Evolutionary conservation across 148 eudicot species (phyloP), one percentile per base, ranked within the genome.

Genomic region (Vaccinium darrowii): DNA sequence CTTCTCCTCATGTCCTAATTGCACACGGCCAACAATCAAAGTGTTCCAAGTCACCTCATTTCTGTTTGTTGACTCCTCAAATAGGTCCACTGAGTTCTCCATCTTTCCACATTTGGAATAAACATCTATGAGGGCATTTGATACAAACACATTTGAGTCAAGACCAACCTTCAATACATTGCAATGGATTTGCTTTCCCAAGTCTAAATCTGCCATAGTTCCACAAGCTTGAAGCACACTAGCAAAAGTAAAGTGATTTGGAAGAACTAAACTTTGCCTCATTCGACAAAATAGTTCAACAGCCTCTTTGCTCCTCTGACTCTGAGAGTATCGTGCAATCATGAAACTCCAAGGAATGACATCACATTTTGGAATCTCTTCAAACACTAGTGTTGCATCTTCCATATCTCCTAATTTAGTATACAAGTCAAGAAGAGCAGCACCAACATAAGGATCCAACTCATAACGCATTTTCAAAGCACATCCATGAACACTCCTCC

Each of bases 1-100:
- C 77, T 86, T 89, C 86, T 93, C 92, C 3, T 90, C 89, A 27
- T 94, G 92, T 74, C 97, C 97, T 57, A 83, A 77, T 82, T 91
- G 94, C 23, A 90, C 94, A 88, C 90, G 89, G 69, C 93, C 95
- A 82, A 96, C 98, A 83, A 96, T 94, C 78, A 94, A 54, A 23
- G 98, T 96, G 83, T 96, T 96, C 98, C 98, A 96, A 19, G 94
- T 90, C 84, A 94, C 97, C 60, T 90, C 96, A 85, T 89, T 94
- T 84, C 82, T 92, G 84, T 91, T 87, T 65, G 13, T 72, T 1
- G 91, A 90, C 71, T 87, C 93, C 84, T 87, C 65, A 87, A 96
- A 96, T 53, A 96, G 87, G 16, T 89, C 74, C 82, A 83, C 75
- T 0, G 98, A 92, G 43, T 88, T 87, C 81, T 92, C 90, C 84